A percentile compares a stretch with the other conserved stretches of the same genome.
Conservation (phyloP, 2,329 filamentous ascomycete species). For the Chaetomiaceae sp. region DNA sequence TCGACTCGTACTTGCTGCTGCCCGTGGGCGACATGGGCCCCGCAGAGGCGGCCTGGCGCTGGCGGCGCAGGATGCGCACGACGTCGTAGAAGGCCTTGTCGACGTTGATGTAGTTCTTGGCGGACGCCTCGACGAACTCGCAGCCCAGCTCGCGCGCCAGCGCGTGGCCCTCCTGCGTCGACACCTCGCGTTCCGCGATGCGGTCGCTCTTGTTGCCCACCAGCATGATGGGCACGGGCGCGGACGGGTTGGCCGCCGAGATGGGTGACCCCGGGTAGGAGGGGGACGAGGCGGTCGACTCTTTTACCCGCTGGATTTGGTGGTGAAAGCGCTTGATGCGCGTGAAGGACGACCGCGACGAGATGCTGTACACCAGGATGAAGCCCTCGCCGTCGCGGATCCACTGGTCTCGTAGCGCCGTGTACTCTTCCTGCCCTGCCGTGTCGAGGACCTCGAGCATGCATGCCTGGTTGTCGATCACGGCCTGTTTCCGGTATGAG, state of each 20-base stretch:
- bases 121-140: conserved; percentile 94
- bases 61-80: conserved; percentile 75
- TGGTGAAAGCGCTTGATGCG: conserved; percentile 94
- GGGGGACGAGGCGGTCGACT: conserved; percentile 71
- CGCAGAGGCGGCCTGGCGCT: conserved; percentile 27
- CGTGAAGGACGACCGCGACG: conserved; percentile 88
- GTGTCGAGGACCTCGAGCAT: conserved; percentile 98
- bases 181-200: conserved; percentile 92
- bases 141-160: conserved; percentile 87
- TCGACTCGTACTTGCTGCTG: conserved; percentile 21
- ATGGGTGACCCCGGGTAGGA: conserved; percentile 72
- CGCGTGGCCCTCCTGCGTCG: conserved; percentile 89
- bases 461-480: conserved; percentile 91
- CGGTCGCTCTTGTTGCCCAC: conserved; percentile 98
- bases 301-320: conserved; percentile 96
- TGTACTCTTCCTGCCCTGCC: conserved; percentile 97
- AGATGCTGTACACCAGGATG: conserved; percentile 97
- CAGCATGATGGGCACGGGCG: conserved; percentile 89
- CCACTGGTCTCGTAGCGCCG: conserved; percentile 93
- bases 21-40: conserved; percentile 20
- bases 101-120: conserved; percentile 97
- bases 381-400: conserved; percentile 97
- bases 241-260: conserved; percentile 50
- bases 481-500: conserved; percentile 80
- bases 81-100: conserved; percentile 99